Base-by-base conservation (phyloP, 331 rosid species). In the Dryas integrifolia region DNA sequence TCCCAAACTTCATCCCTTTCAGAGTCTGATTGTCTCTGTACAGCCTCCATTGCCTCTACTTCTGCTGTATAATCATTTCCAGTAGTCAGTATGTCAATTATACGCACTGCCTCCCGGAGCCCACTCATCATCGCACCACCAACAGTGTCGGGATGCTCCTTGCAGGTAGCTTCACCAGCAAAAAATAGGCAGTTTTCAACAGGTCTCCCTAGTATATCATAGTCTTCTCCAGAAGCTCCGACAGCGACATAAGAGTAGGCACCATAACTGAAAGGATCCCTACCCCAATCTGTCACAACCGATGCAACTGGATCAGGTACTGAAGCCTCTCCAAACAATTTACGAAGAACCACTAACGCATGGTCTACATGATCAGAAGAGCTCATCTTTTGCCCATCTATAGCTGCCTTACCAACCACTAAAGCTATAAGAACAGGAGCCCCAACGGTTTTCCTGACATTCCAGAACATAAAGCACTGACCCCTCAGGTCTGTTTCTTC, bases 71-170 rank as follows among this genome's bases (percentile, higher is more conserved):
- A 83, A 88, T 96, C 99, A 81, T 86, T 85, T 59, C 99, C 99
- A 73, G 85, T 72, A 47, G 70, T 82, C 86, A 96, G 85, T 63
- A 92, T 76, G 80, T 92, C 94, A 79, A 92, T 87, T 64, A 96
- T 88, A 55, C 99, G 97, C 63, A 96, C 99, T 35, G 99, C 96
- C 84, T 96, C 99, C 62, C 96, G 90, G 43, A 96, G 89, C 65
- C 99, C 99, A 68, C 98, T 96, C 97, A 96, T 90, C 98, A 96
- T 96, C 44, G 99, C 99, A 83, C 99, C 99, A 81, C 99, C 99
- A 70, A 96, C 99, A 6, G 99, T 96, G 86, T 96, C 99, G 57
- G 99, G 99, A 80, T 96, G 99, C 92, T 96, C 99, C 89, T 96
- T 96, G 85, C 99, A 96, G 60, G 99, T 96, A 79, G 99, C 99